Evolutionary conservation across 345 rosid species (phyloP).

Genomic region (Schrenkiella parvula): DNA sequence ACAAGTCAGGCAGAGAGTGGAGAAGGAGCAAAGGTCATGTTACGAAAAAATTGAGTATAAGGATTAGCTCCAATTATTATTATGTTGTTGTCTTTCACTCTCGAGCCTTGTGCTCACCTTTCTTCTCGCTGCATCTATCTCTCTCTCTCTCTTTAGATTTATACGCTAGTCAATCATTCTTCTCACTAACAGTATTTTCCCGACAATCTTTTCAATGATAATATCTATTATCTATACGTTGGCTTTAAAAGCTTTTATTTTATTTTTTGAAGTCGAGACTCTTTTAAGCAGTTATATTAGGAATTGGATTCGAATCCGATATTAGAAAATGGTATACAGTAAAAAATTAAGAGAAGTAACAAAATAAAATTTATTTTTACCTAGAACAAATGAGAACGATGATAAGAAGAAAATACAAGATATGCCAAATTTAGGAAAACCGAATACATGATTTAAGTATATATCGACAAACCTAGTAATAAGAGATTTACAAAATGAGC

Average conservation of each 20-base stretch:
- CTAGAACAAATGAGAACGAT: background rate
- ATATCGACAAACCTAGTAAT: background rate
- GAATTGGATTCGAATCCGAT: background rate
- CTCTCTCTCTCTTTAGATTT: background rate
- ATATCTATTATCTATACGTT: constrained; percentile 14
- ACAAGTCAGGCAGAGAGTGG: constrained; percentile 4
- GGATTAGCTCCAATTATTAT: constrained; percentile 41
- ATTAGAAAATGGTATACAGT: background rate
- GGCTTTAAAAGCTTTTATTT: background rate
- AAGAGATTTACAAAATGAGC: background rate
- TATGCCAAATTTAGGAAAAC: background rate
- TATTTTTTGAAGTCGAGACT: background rate
- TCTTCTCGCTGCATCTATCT: constrained; percentile 34
- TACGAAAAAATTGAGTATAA: background rate
- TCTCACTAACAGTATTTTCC: constrained; percentile 24
- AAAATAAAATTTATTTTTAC: too few species aligned
- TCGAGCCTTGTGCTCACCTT: constrained; percentile 76
- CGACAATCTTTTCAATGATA: constrained; percentile 28
- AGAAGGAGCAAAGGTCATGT: constrained; percentile 5
- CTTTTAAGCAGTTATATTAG: background rate
- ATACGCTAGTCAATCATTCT: constrained; percentile 22
- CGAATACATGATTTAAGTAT: background rate
- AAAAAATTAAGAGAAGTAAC: background rate
- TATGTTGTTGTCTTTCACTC: constrained; percentile 45
- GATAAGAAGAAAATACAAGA: background rate